phyloP scores from a whole-genome alignment of 768 basidiomycete species.

The Amyloporia xantha region DNA sequence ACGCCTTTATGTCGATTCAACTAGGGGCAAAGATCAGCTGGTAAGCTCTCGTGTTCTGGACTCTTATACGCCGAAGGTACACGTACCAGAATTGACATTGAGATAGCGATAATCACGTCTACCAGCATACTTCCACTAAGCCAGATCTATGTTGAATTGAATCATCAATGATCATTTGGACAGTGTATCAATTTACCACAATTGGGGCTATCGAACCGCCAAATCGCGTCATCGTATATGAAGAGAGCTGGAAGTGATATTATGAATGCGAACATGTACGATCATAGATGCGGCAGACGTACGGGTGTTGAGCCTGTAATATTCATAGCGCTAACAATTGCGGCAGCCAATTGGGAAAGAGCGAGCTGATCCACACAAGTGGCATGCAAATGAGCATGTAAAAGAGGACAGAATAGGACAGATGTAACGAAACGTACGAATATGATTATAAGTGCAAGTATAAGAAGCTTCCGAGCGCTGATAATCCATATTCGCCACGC shows the following conservation, averaged over 20 bases:
- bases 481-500: background rate
- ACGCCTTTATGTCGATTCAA: background rate
- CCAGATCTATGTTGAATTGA: background rate
- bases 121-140: background rate
- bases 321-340: background rate
- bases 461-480: background rate
- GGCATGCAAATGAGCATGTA: background rate
- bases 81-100: background rate
- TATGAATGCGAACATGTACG: background rate
- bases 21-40: background rate
- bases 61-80: background rate
- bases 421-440: background rate
- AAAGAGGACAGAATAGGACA: background rate
- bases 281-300: background rate
- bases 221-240: too few species aligned
- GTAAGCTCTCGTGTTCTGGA: background rate
- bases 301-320: background rate
- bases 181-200: background rate
- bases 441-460: background rate
- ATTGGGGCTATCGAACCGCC: too few species aligned
- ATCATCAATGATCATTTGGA: background rate
- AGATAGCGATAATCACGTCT: background rate
- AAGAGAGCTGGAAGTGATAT: too few species aligned
- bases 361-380: too few species aligned
- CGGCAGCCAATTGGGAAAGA: background rate